Evolutionary conservation across 2,329 filamentous ascomycete species (phyloP), one percentile per base, ranked within the genome.

Genomic region (Apiospora phragmitis): DNA sequence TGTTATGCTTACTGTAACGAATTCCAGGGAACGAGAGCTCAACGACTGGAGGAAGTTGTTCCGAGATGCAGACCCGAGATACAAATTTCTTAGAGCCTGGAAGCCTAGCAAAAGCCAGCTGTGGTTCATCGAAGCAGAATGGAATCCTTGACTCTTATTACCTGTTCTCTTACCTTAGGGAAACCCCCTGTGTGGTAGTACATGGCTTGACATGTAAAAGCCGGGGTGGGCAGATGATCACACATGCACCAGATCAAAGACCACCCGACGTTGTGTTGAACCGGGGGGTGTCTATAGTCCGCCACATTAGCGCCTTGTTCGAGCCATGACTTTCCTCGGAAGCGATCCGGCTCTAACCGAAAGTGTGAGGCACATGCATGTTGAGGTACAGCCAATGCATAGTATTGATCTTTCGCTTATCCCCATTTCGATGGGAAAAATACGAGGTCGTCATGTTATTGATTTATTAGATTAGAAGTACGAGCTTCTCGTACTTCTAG

Each of bases 101-200:
- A 43, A 35, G 24, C 65, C 65, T 29, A 21, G 38, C 43, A 67
- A 43, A n/a, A 45, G 65, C 21, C 65, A 47, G 11, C 14, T 67
- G 38, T 45, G 65, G 38, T 67, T 67, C 29, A 67, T 67, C 43
- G 65, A 67, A 35, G 65, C 65, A 26, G 65, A 29, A 47, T 67
- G 65, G 65, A 29, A 67, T 43, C 65, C 38, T 43, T 62, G 32
- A 38, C 18, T 49, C n/a, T 49, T 47, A n/a, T 24, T 62, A 18
- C n/a, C n/a, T n/a, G n/a, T n/a, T 12, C 32, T 62, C n/a, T 62
- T 62, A n/a, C 55, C 8, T 38, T 38, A 24, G 55, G 38, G 14
- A 24, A 62, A 62, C 7, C n/a, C 4, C 29, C 8, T n/a, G 32
- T 38, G 32, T 62, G 55, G 55, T 62, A 38, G 55, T n/a, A 62